Evolutionary conservation across 257 asterid genomes (phyloP).

Genomic region (Eustoma russellianum): DNA sequence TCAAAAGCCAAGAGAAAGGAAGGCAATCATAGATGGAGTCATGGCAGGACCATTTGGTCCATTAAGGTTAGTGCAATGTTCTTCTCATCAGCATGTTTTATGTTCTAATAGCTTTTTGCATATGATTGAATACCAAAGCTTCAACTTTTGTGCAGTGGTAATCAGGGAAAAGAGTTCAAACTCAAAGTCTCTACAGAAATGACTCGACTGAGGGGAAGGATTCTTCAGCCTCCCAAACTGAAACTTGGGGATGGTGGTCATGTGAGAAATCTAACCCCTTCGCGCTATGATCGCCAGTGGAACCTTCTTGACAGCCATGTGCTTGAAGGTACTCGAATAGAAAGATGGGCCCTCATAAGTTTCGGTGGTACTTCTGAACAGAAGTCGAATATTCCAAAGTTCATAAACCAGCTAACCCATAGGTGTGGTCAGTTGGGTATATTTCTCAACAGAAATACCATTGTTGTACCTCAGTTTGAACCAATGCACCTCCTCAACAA

Average conservation of each 20-base stretch:
- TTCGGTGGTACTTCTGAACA: conserved; percentile 79
- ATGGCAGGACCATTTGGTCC: no score
- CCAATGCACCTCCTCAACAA: conserved; percentile 76
- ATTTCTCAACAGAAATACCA: conserved; percentile 43
- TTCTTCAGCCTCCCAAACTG: conserved; percentile 91
- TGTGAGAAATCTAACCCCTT: conserved; percentile 67
- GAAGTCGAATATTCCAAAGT: conserved; percentile 47
- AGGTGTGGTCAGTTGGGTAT: conserved; percentile 81
- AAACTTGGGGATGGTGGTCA: conserved; percentile 80
- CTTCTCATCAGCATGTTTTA: no score
- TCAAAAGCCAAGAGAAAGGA: no score
- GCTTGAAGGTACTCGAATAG: conserved; percentile 63
- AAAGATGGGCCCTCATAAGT: conserved; percentile 76
- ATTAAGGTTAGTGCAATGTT: conserved; percentile 84
- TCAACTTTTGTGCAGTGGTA: conserved; percentile 40
- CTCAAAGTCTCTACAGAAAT: conserved; percentile 63
- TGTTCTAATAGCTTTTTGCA: background rate
- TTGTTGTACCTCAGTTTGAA: conserved; percentile 61
- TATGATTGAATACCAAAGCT: conserved; percentile 1
- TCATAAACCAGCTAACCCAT: conserved; percentile 65
- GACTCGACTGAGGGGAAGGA: conserved; percentile 69
- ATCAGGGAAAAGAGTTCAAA: conserved; percentile 59
- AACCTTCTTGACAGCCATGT: conserved; percentile 89
- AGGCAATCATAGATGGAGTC: no score
- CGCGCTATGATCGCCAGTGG: conserved; percentile 88